Conservation (phyloP, 2,329 filamentous ascomycete species). For the Colletotrichum musicola region DNA sequence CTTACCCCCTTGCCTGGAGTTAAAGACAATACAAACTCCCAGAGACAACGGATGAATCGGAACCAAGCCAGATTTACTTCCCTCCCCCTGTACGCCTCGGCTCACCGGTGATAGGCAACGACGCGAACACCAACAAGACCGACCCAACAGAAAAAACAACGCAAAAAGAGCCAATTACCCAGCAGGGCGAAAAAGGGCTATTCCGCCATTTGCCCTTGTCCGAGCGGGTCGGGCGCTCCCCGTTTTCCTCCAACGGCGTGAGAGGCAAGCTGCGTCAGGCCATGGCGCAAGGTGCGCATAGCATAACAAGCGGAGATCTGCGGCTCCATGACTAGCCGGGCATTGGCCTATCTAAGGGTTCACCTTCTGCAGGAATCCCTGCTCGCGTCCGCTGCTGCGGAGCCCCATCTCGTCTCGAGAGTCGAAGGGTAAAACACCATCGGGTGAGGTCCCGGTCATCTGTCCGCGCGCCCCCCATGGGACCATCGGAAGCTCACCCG, state of each 20-base stretch:
- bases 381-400: background rate
- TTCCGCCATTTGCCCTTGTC: conserved; percentile 14
- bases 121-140: too few species aligned
- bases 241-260: conserved; percentile 3
- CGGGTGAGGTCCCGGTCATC: conserved; percentile 19
- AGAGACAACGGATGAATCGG: conserved; percentile 8
- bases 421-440: conserved; percentile 14
- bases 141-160: background rate
- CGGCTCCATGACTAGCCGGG: conserved; percentile 30
- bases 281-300: background rate
- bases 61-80: background rate
- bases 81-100: background rate
- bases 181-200: conserved; percentile 9
- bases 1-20: background rate
- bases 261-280: background rate
- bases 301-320: conserved; percentile 18
- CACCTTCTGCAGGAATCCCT: conserved; percentile 3
- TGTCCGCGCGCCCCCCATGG: background rate
- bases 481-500: conserved; percentile 15
- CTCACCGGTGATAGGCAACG: conserved; percentile 5
- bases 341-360: conserved; percentile 19
- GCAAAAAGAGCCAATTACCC: background rate
- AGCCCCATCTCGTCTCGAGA: conserved; percentile 23
- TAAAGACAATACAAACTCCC: background rate
- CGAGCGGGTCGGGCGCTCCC: conserved; percentile 8